Evolutionary conservation across 1,284 basidiomycete genomes (phyloP).

Genomic region (Cutaneotrichosporon sp.): DNA sequence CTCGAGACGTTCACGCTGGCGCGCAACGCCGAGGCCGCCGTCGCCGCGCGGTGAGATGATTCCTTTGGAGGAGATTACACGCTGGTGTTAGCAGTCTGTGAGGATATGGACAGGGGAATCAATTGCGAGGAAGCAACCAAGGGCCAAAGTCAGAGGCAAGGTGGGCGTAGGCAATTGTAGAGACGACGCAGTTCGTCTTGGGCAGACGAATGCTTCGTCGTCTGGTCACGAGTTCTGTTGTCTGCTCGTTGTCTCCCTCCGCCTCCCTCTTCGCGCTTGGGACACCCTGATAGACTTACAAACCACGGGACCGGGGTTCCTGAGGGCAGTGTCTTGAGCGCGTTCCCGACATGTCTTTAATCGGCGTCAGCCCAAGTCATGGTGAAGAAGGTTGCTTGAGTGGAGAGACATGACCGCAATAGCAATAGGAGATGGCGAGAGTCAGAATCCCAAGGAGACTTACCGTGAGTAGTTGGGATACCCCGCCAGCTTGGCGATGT

Average conservation of each 20-base stretch:
- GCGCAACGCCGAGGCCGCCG: conserved; percentile 64
- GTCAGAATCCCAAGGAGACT: neutral
- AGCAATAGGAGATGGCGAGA: neutral
- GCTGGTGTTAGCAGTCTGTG: conserved; percentile 26
- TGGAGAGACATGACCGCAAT: neutral
- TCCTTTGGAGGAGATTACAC: conserved; percentile 49
- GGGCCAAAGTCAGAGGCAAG: neutral
- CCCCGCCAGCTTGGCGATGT: conserved; percentile 76
- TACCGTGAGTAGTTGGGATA: conserved; percentile 70
- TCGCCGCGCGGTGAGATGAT: conserved; percentile 76
- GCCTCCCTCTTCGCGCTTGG: neutral
- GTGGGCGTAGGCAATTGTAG: neutral
- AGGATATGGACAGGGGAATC: neutral
- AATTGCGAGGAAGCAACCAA: neutral
- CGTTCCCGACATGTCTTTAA: conserved; percentile 68
- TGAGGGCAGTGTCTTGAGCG: conserved; percentile 39
- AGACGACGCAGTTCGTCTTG: too few species aligned
- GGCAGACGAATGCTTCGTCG: neutral
- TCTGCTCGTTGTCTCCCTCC: neutral
- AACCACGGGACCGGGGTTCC: conserved; percentile 50
- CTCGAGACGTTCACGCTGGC: conserved; percentile 65
- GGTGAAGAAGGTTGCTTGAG: neutral
- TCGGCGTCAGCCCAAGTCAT: neutral
- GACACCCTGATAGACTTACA: conserved; percentile 55
- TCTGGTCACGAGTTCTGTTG: neutral